phyloP scores from a whole-genome alignment of 805 yeast species.

The Ogataea kodamae region DNA sequence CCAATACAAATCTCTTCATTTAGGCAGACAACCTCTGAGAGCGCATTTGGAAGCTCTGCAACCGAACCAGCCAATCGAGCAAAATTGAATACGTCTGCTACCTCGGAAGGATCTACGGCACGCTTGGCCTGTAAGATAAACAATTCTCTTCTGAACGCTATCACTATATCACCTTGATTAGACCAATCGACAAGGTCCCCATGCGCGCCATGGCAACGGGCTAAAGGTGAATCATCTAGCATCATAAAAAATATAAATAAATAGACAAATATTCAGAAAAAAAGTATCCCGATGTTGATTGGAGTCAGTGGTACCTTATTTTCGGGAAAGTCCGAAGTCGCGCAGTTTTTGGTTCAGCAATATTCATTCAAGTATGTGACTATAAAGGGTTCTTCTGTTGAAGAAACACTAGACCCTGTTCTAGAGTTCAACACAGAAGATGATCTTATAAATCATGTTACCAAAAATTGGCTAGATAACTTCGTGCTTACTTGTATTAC shows the following conservation, averaged over 20 bases:
- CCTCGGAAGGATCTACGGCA: slow-evolving; percentile 5
- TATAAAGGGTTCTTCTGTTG: slow-evolving; percentile 13
- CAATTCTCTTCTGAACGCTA: slow-evolving; percentile 16
- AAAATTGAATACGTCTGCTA: slow-evolving; percentile 14
- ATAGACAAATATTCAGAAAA: slow-evolving; percentile 1
- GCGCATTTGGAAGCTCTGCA: slow-evolving; percentile 15
- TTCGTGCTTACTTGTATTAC: slow-evolving; percentile 56
- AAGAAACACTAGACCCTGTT: slow-evolving; percentile 23
- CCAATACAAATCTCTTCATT: slow-evolving; percentile 21
- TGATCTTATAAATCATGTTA: slow-evolving; percentile 56
- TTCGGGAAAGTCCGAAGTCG: slow-evolving; percentile 66
- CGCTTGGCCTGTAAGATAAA: slow-evolving; percentile 16
- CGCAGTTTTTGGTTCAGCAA: slow-evolving; percentile 45
- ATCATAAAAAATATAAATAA: slow-evolving; percentile 9
- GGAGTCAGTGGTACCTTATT: slow-evolving; percentile 70
- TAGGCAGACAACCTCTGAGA: slow-evolving; percentile 11
- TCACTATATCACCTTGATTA: slow-evolving; percentile 17
- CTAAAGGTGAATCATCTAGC: slow-evolving; percentile 15
- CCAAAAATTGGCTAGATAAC: slow-evolving; percentile 60
- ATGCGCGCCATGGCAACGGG: slow-evolving; percentile 10
- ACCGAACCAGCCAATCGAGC: slow-evolving; percentile 14
- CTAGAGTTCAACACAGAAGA: slow-evolving; percentile 37
- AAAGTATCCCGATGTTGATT: slow-evolving; percentile 50
- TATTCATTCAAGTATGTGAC: slow-evolving; percentile 48
- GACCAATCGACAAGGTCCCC: slow-evolving; percentile 18